These are phyloP conservation scores for Boehmeria nivea DNA, from an alignment of 306 rosid genomes.

Conservation along the genomic window DNA sequence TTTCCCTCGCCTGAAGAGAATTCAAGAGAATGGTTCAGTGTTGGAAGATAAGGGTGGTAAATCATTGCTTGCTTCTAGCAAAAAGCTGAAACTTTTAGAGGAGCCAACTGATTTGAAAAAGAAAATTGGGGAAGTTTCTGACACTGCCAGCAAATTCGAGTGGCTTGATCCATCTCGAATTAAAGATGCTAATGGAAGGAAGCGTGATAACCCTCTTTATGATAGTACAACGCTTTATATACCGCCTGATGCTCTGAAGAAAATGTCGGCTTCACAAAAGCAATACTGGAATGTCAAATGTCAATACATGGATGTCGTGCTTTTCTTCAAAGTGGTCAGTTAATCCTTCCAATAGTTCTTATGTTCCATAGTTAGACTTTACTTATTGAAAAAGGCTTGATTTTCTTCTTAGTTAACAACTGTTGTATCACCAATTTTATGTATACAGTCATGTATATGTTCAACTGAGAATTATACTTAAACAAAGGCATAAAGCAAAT, in stretches of 20 bases:
- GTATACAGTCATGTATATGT: too few species aligned
- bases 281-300: constrained; percentile 93
- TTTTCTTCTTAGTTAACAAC: too few species aligned
- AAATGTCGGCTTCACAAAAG: constrained; percentile 88
- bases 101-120: constrained; percentile 30
- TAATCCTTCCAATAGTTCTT: background rate
- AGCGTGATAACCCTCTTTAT: constrained; percentile 58
- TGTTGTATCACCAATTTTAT: too few species aligned
- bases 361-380: background rate
- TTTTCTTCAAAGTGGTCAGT: constrained; percentile 97
- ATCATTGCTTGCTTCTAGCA: constrained; percentile 43
- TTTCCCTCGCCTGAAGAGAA: constrained; percentile 54
- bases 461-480: too few species aligned
- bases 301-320: constrained; percentile 82
- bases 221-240: constrained; percentile 63
- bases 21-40: constrained; percentile 43
- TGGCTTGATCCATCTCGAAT: constrained; percentile 85
- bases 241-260: constrained; percentile 70
- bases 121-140: constrained; percentile 41
- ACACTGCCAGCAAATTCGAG: constrained; percentile 68
- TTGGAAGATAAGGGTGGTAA: constrained; percentile 21
- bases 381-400: too few species aligned
- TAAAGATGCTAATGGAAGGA: constrained; percentile 69
- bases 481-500: too few species aligned
- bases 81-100: constrained; percentile 57